Conservation (phyloP, 1,284 basidiomycete species). For the Rhodotorula sp. region DNA sequence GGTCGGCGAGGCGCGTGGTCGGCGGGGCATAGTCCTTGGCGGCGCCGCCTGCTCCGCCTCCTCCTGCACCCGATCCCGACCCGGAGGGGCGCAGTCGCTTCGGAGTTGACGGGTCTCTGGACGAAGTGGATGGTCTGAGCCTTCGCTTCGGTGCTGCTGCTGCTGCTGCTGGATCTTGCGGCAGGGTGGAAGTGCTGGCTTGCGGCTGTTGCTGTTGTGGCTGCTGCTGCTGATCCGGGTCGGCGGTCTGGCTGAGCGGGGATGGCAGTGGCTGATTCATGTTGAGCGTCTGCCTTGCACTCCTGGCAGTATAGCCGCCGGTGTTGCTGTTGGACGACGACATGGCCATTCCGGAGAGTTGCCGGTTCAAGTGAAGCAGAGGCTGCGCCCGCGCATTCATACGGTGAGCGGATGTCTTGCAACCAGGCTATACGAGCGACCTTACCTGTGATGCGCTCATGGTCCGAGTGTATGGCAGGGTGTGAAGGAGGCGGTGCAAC, state of each 20-base stretch:
- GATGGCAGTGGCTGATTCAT: constrained; percentile 39
- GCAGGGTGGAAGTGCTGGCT: background rate
- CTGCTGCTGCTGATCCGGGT: too few species aligned
- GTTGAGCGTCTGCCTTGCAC: constrained; percentile 34
- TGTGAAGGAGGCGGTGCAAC: background rate
- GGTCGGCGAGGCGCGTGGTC: constrained; percentile 60
- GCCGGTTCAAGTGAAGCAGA: constrained; percentile 40
- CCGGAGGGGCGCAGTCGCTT: constrained; percentile 30
- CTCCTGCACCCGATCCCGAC: background rate
- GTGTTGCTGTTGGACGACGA: constrained; percentile 4
- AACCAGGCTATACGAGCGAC: too few species aligned
- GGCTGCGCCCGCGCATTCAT: constrained; percentile 4
- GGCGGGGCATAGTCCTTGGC: constrained; percentile 21
- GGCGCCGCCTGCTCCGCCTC: background rate
- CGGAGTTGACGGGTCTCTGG: constrained; percentile 32
- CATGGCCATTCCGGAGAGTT: constrained; percentile 37
- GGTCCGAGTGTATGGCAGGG: too few species aligned
- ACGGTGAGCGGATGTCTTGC: background rate
- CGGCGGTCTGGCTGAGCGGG: background rate
- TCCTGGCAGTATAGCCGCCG: too few species aligned
- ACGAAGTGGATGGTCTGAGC: constrained; percentile 25
- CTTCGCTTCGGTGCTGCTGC: constrained; percentile 30
- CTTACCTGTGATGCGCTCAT: constrained; percentile 19
- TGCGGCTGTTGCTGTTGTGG: background rate
- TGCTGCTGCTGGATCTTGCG: background rate